Evolutionary conservation across 2,329 filamentous ascomycete species (phyloP), one percentile per base, ranked within the genome.

Genomic region (Lachnellula occidentalis): DNA sequence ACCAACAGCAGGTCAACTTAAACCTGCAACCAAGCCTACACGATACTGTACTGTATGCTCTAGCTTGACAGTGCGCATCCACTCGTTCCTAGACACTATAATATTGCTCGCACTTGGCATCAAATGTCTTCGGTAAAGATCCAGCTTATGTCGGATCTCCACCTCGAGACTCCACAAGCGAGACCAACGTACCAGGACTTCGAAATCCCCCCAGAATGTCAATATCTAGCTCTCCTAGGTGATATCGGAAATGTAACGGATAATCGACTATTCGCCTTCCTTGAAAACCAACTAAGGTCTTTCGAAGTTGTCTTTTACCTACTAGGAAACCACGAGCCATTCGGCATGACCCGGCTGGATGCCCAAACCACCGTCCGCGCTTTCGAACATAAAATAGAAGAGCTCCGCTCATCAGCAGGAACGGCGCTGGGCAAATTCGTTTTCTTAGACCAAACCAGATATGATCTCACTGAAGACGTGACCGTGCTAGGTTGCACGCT

Each of bases 401-500:
- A 49, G 46, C 22, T 54, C 36, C 51, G 51, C 51, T 49, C 51
- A 37, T 43, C 22, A 37, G 7, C 27, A 49, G 49, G 53, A 34
- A 48, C 51, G 22, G 43, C 34, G 17, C 6, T 45, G 4, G 51
- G 54, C 1, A 58, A 62, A 41, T 72, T 75, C 56, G 58, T 75
- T 31, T 68, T 75, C 14, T 63, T 76, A n/a, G 67, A 75, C 50
- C 70, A 68, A 45, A 72, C 68, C 4, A 66, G 69, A 39, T 72
- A 69, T 53, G 68, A 75, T 55, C 39, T 75, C 8, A 67, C 69
- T 3, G 56, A 64, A 11, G 60, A 64, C 3, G 46, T 76, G 12
- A 72, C 70, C 2, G 67, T 78, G 5, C 64, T 78, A 1, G 75
- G 75, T 11, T 78, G 74, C 58, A 76, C 73, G 2, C 68, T 83